Evolutionary conservation across 139 green algal genomes (phyloP), one percentile per base, ranked within the genome.

Genomic region (Picochlorum sp.): DNA sequence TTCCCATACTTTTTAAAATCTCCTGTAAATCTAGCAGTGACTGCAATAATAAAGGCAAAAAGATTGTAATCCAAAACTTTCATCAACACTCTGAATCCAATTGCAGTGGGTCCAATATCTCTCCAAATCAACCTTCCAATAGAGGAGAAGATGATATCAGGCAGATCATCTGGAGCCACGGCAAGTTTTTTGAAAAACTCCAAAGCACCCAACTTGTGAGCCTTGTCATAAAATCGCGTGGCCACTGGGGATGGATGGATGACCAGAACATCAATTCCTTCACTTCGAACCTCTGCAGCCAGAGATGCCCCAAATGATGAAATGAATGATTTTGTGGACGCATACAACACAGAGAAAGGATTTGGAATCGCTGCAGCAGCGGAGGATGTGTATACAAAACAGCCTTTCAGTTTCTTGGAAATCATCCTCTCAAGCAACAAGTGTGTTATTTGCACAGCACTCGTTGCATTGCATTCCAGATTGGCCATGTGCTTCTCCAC

Each of bases 241-340:
- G 85, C 86, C 21, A 98, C 91, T 3, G 92, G 92, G 8, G 87
- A 96, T 6, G 92, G 92, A 76, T 97, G 90, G 66, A 96, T 86
- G 2, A 95, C 92, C 16, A 91, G 74, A 14, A 98, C 86, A 69
- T 98, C 92, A 63, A 98, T 92, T 52, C 91, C 91, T 38, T 84
- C 71, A 4, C 80, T 82, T 65, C 86, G 85, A 7, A 95, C 79
- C 71, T 97, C 86, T n/a, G 78, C 66, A 4, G 89, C 88, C 28
- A 97, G 60, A n/a, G 77, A 86, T 14, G 89, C 87, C 11, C 83
- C 90, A 77, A 97, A 97, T 16, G 84, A 66, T 1, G 81, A 91
- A 37, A 97, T 52, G 69, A 95, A 97, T 45, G 77, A 74, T 82
- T 95, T 95, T 20, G 87, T 94, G 55, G 83, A 79, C 13, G 85